phyloP scores from a whole-genome alignment of 1,284 basidiomycete species.

The Ustilago vetiveriae region DNA sequence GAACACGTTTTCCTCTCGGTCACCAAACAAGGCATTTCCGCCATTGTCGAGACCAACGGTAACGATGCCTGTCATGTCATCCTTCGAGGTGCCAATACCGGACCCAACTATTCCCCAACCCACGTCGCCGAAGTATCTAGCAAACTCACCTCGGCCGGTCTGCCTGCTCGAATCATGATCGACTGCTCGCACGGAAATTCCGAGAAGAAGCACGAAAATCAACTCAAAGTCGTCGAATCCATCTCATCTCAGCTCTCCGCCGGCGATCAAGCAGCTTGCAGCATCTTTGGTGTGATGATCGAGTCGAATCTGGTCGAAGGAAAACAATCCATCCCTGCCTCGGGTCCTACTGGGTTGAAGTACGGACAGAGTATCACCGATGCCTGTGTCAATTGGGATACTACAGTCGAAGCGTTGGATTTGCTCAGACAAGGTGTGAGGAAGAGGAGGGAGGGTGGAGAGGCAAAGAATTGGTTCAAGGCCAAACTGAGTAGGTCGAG shows the following conservation, averaged over 20 bases:
- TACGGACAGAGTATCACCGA: constrained; percentile 64
- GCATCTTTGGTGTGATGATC: constrained; percentile 96
- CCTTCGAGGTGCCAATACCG: constrained; percentile 64
- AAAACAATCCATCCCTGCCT: constrained; percentile 58
- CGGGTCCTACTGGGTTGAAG: constrained; percentile 51
- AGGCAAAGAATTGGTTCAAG: constrained; percentile 34
- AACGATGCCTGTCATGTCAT: constrained; percentile 67
- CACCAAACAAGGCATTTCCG: constrained; percentile 80
- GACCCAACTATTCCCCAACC: constrained; percentile 62
- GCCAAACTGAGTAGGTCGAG: constrained; percentile 21
- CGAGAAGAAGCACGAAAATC: constrained; percentile 73
- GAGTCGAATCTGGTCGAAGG: constrained; percentile 86
- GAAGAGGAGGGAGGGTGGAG: constrained; percentile 31
- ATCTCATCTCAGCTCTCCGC: constrained; percentile 68
- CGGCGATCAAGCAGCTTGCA: constrained; percentile 57
- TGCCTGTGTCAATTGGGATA: constrained; percentile 64
- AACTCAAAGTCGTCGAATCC: constrained; percentile 71
- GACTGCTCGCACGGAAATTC: constrained; percentile 87
- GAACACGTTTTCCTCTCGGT: constrained; percentile 99
- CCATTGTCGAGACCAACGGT: constrained; percentile 66
- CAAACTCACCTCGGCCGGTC: constrained; percentile 47
- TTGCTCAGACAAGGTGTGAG: constrained; percentile 52
- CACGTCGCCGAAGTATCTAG: constrained; percentile 48
- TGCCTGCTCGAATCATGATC: constrained; percentile 66
- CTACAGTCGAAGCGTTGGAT: constrained; percentile 58